Percentiles rank a stretch among this genome's conserved stretches.
phyloP scores from a whole-genome alignment of 306 rosid species.

The Canavalia gladiata region DNA sequence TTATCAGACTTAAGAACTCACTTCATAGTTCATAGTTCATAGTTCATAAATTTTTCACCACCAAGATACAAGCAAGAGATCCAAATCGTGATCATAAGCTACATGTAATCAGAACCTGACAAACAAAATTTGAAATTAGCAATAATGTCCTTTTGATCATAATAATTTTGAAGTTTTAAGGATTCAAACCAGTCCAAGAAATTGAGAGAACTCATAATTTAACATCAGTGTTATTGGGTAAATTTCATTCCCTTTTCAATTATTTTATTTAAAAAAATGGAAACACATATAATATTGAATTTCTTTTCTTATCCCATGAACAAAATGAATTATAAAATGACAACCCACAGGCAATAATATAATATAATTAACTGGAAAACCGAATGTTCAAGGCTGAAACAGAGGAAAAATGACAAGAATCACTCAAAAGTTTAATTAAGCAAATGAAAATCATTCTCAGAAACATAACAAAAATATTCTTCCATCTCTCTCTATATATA shows the following conservation, averaged over 20 bases:
- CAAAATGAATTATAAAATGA: slow-evolving; percentile 10
- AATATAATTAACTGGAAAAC: slow-evolving; percentile 19
- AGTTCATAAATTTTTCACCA: neutral
- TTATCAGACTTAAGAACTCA: slow-evolving; percentile 42
- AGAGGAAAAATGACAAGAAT: slow-evolving; percentile 21
- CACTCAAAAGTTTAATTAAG: slow-evolving; percentile 3
- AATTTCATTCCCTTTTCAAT: neutral
- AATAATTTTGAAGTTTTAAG: slow-evolving; percentile 18
- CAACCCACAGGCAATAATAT: slow-evolving; percentile 7
- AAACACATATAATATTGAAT: neutral
- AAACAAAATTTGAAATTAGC: slow-evolving; percentile 46
- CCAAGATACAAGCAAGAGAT: slow-evolving; percentile 5
- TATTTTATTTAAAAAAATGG: neutral
- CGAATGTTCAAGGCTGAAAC: slow-evolving; percentile 1
- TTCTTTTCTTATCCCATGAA: neutral
- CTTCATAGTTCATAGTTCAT: slow-evolving; percentile 25
- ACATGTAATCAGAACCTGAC: slow-evolving; percentile 46
- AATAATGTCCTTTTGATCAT: neutral
- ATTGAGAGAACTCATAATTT: slow-evolving; percentile 12
- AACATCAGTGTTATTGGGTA: neutral
- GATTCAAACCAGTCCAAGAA: slow-evolving; percentile 17
- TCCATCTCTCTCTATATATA: slow-evolving; percentile 1
- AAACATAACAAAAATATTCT: neutral
- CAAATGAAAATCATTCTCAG: slow-evolving; percentile 13
- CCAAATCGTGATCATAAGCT: slow-evolving; percentile 40